A percentile compares a stretch with the other conserved stretches of the same genome.
These are phyloP conservation scores for Candida smagusa DNA, from an alignment of 1,139 yeast genomes.

Conservation along the genomic window DNA sequence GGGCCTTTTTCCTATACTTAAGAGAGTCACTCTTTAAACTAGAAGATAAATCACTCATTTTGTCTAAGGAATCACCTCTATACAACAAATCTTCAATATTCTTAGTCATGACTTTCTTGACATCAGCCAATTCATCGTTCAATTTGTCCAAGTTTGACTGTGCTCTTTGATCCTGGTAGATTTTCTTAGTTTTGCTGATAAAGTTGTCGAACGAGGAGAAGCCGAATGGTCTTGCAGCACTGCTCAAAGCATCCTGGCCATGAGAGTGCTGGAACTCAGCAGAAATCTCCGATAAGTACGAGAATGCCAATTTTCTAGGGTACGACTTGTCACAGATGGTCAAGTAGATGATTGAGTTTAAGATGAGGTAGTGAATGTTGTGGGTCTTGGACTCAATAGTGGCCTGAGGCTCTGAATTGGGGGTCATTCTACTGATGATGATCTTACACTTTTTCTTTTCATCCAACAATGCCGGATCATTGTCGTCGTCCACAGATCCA, in stretches of 20 bases:
- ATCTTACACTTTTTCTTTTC: constrained; percentile 85
- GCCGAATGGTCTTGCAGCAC: constrained; percentile 79
- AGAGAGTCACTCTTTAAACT: constrained; percentile 78
- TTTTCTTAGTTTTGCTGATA: constrained; percentile 80
- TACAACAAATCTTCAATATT: constrained; percentile 91
- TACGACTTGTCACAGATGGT: constrained; percentile 75
- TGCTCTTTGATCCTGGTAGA: constrained; percentile 89
- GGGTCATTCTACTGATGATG: constrained; percentile 70
- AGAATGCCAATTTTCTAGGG: constrained; percentile 86
- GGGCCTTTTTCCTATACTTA: constrained; percentile 87
- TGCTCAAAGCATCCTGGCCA: constrained; percentile 63
- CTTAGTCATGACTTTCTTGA: constrained; percentile 91
- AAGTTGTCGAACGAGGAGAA: constrained; percentile 82
- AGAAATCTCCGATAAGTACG: constrained; percentile 78
- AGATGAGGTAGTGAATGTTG: constrained; percentile 72
- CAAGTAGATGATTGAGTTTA: constrained; percentile 65
- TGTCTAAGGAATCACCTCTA: constrained; percentile 92
- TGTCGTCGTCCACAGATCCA: constrained; percentile 89
- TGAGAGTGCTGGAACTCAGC: constrained; percentile 80
- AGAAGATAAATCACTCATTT: constrained; percentile 85
- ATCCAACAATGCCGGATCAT: constrained; percentile 53
- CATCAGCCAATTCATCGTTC: constrained; percentile 87
- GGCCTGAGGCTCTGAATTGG: constrained; percentile 81
- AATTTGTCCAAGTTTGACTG: constrained; percentile 82
- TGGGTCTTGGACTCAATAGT: constrained; percentile 76